A percentile compares a stretch with the other conserved stretches of the same genome.
Conservation (phyloP, 345 rosid genomes). For the Syzygium grande region DNA sequence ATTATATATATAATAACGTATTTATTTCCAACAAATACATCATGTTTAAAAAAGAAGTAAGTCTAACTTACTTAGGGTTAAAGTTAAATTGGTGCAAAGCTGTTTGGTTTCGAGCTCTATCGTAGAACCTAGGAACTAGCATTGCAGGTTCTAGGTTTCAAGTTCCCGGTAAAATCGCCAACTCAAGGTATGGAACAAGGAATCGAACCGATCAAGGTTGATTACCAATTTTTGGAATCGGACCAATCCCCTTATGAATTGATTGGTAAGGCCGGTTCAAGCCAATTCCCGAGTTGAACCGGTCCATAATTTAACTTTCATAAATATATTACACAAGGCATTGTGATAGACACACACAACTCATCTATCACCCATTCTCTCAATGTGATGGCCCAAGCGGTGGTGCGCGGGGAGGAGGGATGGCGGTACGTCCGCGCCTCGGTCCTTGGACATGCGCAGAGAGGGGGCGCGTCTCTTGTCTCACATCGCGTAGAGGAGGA, state of each 20-base stretch:
- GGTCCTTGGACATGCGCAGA: no score
- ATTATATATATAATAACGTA: neutral
- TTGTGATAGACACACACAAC: neutral
- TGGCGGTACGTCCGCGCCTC: no score
- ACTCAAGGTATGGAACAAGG: neutral
- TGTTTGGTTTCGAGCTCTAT: fast-evolving
- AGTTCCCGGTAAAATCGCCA: fast-evolving
- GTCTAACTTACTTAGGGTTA: neutral
- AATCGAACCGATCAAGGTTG: neutral
- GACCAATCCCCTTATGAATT: neutral
- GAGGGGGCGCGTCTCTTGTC: no score
- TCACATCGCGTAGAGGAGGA: no score
- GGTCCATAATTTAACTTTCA: neutral
- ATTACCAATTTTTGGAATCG: neutral
- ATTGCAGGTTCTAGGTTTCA: fast-evolving
- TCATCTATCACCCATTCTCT: neutral
- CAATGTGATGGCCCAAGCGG: no score
- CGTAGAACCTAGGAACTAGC: neutral
- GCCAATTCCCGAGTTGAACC: neutral
- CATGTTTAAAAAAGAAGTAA: neutral
- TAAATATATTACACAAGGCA: neutral
- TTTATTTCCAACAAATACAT: neutral
- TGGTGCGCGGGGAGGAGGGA: no score
- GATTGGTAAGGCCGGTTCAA: no score
- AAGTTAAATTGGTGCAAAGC: neutral